Percentiles rank a stretch among this genome's conserved stretches.
Conservation (phyloP, 805 yeast genomes). For the Ogataea glucozyma region DNA sequence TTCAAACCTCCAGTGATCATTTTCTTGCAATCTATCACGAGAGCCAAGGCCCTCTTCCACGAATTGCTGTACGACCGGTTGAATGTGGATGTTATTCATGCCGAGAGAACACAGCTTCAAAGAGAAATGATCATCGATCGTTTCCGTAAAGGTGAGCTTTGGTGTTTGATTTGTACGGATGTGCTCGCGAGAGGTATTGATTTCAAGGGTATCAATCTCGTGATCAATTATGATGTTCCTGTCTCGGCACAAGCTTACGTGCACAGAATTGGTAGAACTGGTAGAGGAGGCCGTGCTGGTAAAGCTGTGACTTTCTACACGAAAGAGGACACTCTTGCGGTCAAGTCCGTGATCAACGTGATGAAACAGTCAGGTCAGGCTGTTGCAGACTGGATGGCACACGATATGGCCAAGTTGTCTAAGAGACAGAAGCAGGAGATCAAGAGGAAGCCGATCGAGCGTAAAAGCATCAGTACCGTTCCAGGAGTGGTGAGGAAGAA, state of each 20-base stretch:
- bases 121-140: slow-evolving; percentile 81
- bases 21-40: slow-evolving; percentile 84
- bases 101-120: slow-evolving; percentile 87
- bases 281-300: slow-evolving; percentile 89
- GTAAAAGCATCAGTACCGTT: slow-evolving; percentile 82
- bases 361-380: slow-evolving; percentile 75
- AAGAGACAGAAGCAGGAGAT: slow-evolving; percentile 62
- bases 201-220: slow-evolving; percentile 91
- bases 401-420: slow-evolving; percentile 59
- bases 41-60: slow-evolving; percentile 94
- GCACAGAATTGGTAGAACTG: slow-evolving; percentile 98
- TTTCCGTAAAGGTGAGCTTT: slow-evolving; percentile 85
- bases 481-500: slow-evolving; percentile 67
- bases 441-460: slow-evolving; percentile 56
- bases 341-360: slow-evolving; percentile 86
- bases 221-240: slow-evolving; percentile 96
- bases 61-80: slow-evolving; percentile 88
- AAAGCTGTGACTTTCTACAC: slow-evolving; percentile 91
- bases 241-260: slow-evolving; percentile 91
- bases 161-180: slow-evolving; percentile 97
- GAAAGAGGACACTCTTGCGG: slow-evolving; percentile 74
- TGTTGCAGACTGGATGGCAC: slow-evolving; percentile 78
- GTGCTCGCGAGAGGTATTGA: slow-evolving; percentile 96
- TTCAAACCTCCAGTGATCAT: slow-evolving; percentile 91
- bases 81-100: slow-evolving; percentile 94